Percentiles rank a stretch among this genome's conserved stretches.
Conservation (phyloP, 2,329 filamentous ascomycete species). For the Colletotrichum sp. region DNA sequence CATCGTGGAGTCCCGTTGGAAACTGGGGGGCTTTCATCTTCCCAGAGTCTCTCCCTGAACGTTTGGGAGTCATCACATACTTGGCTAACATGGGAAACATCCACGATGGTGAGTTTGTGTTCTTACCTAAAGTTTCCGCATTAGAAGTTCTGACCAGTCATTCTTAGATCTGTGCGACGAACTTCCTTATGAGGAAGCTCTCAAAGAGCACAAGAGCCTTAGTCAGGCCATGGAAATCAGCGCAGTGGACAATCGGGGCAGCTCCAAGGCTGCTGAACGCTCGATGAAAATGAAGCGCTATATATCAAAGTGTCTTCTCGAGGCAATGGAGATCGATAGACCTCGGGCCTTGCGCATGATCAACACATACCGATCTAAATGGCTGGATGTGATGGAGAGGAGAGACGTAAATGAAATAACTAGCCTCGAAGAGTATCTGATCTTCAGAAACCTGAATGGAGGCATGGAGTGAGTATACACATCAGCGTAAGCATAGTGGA, state of each 20-base stretch:
- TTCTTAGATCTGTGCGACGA: neutral
- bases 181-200: neutral
- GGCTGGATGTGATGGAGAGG: conserved; percentile 4
- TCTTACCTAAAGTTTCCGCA: fast-evolving
- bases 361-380: neutral
- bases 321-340: neutral
- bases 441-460: neutral
- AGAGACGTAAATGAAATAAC: neutral
- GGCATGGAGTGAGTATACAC: neutral
- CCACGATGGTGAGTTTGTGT: neutral
- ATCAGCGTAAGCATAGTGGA: fast-evolving
- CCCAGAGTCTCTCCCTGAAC: neutral
- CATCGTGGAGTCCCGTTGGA: neutral
- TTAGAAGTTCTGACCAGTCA: neutral
- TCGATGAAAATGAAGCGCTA: neutral
- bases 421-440: neutral
- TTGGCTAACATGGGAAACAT: conserved; percentile 6
- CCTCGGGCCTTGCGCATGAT: neutral
- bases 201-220: neutral
- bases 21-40: conserved; percentile 11
- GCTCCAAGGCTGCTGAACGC: neutral
- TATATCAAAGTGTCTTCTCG: neutral
- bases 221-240: neutral
- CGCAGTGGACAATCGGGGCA: neutral
- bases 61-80: neutral